Evolutionary conservation across 2,329 filamentous ascomycete species (phyloP).

Genomic region (Ceratocystis harringtonii): DNA sequence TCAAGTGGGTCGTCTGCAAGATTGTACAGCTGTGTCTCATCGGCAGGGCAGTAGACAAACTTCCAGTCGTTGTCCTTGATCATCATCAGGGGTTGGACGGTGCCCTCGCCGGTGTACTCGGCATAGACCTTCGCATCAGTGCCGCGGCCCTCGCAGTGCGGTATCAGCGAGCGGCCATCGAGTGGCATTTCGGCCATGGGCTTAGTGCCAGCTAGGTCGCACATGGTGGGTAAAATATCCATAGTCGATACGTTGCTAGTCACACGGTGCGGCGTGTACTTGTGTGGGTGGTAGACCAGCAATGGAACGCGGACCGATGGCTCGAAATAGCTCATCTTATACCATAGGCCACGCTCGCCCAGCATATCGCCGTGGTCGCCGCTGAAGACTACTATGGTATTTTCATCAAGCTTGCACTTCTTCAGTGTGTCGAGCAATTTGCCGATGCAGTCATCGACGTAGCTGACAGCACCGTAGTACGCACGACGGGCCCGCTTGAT

Average conservation of each 20-base stretch:
- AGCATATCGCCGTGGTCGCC: slow-evolving; percentile 95
- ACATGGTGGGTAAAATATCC: slow-evolving; percentile 78
- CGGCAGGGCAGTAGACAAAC: slow-evolving; percentile 72
- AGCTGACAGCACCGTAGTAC: slow-evolving; percentile 86
- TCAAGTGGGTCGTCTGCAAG: slow-evolving; percentile 61
- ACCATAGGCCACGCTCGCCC: slow-evolving; percentile 81
- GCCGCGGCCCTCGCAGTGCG: slow-evolving; percentile 50
- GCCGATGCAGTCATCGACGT: slow-evolving; percentile 85
- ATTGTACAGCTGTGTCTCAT: slow-evolving; percentile 75
- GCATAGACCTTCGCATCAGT: slow-evolving; percentile 80
- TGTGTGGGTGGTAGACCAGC: slow-evolving; percentile 64
- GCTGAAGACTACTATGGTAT: slow-evolving; percentile 85
- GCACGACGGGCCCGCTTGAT: slow-evolving; percentile 73
- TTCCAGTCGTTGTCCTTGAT: slow-evolving; percentile 83
- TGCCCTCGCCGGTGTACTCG: slow-evolving; percentile 91
- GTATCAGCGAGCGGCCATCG: slow-evolving; percentile 68
- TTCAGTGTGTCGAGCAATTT: slow-evolving; percentile 64
- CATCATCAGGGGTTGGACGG: slow-evolving; percentile 81
- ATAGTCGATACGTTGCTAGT: slow-evolving; percentile 77
- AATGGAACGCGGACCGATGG: slow-evolving; percentile 79
- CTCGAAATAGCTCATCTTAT: slow-evolving; percentile 97
- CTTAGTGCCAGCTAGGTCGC: slow-evolving; percentile 62
- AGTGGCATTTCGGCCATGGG: slow-evolving; percentile 60
- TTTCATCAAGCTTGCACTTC: slow-evolving; percentile 62
- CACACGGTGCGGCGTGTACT: slow-evolving; percentile 61